Evolutionary conservation across 352 stramenopile genomes (phyloP), one percentile per base, ranked within the genome.

Genomic region (Globisporangium okanoganense): DNA sequence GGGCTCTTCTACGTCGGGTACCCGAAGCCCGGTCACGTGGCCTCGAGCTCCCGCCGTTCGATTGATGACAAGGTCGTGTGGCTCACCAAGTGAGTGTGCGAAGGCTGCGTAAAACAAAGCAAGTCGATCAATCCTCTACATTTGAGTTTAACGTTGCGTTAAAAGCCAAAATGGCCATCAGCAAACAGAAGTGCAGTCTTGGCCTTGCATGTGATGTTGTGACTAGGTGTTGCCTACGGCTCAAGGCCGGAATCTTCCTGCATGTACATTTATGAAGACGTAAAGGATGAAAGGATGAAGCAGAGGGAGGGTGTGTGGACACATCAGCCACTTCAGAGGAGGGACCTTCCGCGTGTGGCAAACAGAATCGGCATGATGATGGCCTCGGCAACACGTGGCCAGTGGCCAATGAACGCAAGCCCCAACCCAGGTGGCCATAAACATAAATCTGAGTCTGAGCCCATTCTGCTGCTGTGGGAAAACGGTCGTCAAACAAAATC

Each of bases 1-100:
- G 85, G 85, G 13, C 68, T 92, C 6, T 93, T 95, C 58, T 93
- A 95, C 75, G 76, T 95, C 18, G 85, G 83, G 16, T 77, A 83
- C 48, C 71, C 73, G 2, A 92, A 84, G 66, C 71, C 62, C 22
- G 74, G 69, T 0, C 68, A 76, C 51, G 66, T 76, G 20, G 84
- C 84, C 54, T 22, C 16, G 7, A 81, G 80, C 25, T 69, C 67
- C 9, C 83, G 83, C 47, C 85, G 79, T 51, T 73, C 82, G 9
- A 87, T 91, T 45, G 53, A 71, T 4, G 82, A 92, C 40, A 95
- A 95, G 69, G 79, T 95, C 56, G 72, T 68, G 20, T 90, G 78
- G 78, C 51, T 78, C 40, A 64, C 55, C 33, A 38, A 73, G 29
- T 73, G 64, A 33, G 29, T 2, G 35, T 2, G 29, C 6, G 29